phyloP scores from a whole-genome alignment of 1,284 basidiomycete genomes.

The Malassezia furfur region DNA sequence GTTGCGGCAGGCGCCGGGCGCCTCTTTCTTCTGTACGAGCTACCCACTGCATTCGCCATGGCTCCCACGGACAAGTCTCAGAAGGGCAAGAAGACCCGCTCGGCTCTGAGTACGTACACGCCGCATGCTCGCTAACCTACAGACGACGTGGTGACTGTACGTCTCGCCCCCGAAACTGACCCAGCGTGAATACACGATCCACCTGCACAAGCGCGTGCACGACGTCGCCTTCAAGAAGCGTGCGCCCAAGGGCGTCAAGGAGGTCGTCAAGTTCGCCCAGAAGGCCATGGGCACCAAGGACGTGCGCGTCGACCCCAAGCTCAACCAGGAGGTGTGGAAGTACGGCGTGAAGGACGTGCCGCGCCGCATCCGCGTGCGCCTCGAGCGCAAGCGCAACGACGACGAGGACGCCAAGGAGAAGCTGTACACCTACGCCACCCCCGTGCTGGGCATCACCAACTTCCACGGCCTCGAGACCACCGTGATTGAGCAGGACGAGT shows the following conservation, averaged over 20 bases:
- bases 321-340: constrained; percentile 49
- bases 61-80: constrained; percentile 40
- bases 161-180: constrained; percentile 15
- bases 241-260: constrained; percentile 46
- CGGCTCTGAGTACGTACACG: constrained; percentile 33
- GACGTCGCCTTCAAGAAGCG: constrained; percentile 46
- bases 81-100: constrained; percentile 47
- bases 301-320: constrained; percentile 48
- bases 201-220: constrained; percentile 48
- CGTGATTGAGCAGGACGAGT: constrained; percentile 44
- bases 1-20: no score
- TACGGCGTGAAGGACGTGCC: constrained; percentile 47
- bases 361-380: constrained; percentile 42
- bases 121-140: background rate
- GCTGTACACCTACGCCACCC: constrained; percentile 47
- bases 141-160: constrained; percentile 34
- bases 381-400: constrained; percentile 49
- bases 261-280: constrained; percentile 45
- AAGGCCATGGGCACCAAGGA: constrained; percentile 48
- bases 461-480: constrained; percentile 46
- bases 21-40: constrained; percentile 10
- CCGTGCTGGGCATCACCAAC: constrained; percentile 45
- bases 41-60: constrained; percentile 20
- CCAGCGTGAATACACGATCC: constrained; percentile 47
- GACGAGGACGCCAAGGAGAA: constrained; percentile 49